phyloP scores from a whole-genome alignment of 2,329 filamentous ascomycete species.

The Cytospora mali region DNA sequence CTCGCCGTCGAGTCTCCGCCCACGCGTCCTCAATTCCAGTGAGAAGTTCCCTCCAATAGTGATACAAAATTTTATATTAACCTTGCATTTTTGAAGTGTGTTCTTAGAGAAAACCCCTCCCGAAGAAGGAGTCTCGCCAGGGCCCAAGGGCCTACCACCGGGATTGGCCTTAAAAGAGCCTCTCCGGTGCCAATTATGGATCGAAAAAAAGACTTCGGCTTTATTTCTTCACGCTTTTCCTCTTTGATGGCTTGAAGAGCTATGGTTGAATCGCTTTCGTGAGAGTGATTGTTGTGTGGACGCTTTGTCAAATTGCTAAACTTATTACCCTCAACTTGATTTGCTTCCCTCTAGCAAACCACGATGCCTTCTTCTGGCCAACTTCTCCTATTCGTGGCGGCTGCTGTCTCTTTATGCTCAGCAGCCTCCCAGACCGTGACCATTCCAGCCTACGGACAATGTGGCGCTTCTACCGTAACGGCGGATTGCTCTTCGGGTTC shows the following conservation, averaged over 20 bases:
- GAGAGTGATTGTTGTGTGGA: too few species aligned
- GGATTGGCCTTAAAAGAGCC: too few species aligned
- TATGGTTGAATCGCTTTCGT: too few species aligned
- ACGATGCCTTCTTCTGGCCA: background rate
- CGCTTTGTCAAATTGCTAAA: too few species aligned
- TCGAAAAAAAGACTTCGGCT: too few species aligned
- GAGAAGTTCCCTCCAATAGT: slow-evolving; percentile 8
- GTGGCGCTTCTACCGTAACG: slow-evolving; percentile 4
- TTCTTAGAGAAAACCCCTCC: background rate
- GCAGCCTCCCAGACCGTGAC: background rate
- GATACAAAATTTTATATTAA: background rate
- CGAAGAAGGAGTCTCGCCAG: background rate
- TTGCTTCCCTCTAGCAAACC: background rate
- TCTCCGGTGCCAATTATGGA: too few species aligned
- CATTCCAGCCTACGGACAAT: slow-evolving; percentile 13
- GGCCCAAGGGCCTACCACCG: too few species aligned
- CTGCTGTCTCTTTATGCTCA: background rate
- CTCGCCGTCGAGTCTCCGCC: background rate
- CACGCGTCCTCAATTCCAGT: background rate
- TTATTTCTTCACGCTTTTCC: too few species aligned
- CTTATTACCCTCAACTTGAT: too few species aligned
- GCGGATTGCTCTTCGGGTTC: slow-evolving; percentile 15
- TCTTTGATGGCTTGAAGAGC: too few species aligned
- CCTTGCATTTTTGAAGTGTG: background rate
- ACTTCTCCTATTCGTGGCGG: background rate